Percentiles rank a stretch among this genome's conserved stretches.
phyloP scores from a whole-genome alignment of 345 rosid genomes.

The Durio zibethinus region DNA sequence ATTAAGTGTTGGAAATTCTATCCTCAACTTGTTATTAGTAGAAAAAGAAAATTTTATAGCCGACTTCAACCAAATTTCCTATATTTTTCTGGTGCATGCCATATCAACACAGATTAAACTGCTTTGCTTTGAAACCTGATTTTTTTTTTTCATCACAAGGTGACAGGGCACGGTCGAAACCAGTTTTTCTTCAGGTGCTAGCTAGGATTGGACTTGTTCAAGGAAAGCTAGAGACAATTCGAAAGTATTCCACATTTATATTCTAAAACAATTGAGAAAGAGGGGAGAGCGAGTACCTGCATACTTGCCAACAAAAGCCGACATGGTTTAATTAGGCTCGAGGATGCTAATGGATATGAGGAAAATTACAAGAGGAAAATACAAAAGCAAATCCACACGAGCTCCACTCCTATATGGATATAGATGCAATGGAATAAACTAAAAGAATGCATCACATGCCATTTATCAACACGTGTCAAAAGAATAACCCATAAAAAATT shows the following conservation, averaged over 20 bases:
- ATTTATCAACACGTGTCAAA: slow-evolving; percentile 41
- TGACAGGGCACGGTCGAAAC: background rate
- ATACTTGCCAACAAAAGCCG: slow-evolving; percentile 86
- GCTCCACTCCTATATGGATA: slow-evolving; percentile 35
- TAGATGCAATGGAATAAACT: slow-evolving; percentile 57
- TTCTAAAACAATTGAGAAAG: background rate
- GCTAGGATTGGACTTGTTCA: background rate
- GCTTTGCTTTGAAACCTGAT: background rate
- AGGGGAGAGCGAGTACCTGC: slow-evolving; percentile 50
- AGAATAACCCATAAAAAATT: slow-evolving; percentile 45
- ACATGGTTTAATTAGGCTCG: slow-evolving; percentile 46
- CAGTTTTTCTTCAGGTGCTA: background rate
- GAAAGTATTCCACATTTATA: background rate
- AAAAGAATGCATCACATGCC: slow-evolving; percentile 26
- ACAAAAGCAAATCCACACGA: slow-evolving; percentile 32
- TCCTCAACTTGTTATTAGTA: too few relatives aligned
- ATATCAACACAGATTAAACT: too few relatives aligned
- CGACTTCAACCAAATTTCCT: too few relatives aligned
- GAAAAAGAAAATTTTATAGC: too few relatives aligned
- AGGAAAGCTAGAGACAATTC: background rate
- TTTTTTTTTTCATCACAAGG: background rate
- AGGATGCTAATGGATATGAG: slow-evolving; percentile 7
- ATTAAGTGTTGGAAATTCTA: too few relatives aligned
- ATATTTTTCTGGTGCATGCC: too few relatives aligned
- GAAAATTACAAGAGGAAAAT: slow-evolving; percentile 31